Evolutionary conservation across 2,329 filamentous ascomycete species (phyloP), one percentile per base, ranked within the genome.

Genomic region (Diaporthe sp.): DNA sequence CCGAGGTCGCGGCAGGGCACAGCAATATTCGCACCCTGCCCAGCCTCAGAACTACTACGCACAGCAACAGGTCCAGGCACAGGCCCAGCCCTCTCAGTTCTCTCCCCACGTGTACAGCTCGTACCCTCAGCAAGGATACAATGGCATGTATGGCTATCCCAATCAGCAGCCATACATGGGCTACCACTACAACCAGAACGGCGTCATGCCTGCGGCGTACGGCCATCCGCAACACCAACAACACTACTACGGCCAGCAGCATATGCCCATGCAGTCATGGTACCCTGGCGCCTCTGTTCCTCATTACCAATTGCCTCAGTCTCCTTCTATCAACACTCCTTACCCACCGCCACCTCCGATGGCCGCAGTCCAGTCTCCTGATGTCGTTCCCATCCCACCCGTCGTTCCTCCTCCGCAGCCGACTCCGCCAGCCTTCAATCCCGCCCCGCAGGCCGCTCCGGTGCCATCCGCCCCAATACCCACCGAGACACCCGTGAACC

Each of bases 181-280:
- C 75, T 89, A 90, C 77, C 90, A 90, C 75, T 90, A 85, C 67
- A 91, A 93, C 80, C 92, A 91, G 80, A 87, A 85, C 78, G 84
- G 83, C 22, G 85, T 81, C 60, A 86, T 90, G 80, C 85, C 86
- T 73, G 85, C 83, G 58, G 82, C 84, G 9, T 78, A 78, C 28
- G 85, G 84, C 39, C 90, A 89, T 79, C 84, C 88, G 80, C 85
- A 86, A 25, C 90, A 90, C 79, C 87, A 85, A 73, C 89, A 87
- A 77, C 89, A 89, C 77, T 89, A 88, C 75, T 91, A 89, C 79
- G 79, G 81, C 80, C 37, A 84, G 76, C 75, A 82, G 80, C 82
- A 81, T 80, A 70, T 77, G 25, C 81, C 79, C 74, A 81, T 85
- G 49, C 84, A 85, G 49, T 87, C 82, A 53, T 73, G 60, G 58